These are phyloP conservation scores for Nakaseomyces delphensis DNA, from an alignment of 1,139 yeast genomes.

Conservation along the genomic window DNA sequence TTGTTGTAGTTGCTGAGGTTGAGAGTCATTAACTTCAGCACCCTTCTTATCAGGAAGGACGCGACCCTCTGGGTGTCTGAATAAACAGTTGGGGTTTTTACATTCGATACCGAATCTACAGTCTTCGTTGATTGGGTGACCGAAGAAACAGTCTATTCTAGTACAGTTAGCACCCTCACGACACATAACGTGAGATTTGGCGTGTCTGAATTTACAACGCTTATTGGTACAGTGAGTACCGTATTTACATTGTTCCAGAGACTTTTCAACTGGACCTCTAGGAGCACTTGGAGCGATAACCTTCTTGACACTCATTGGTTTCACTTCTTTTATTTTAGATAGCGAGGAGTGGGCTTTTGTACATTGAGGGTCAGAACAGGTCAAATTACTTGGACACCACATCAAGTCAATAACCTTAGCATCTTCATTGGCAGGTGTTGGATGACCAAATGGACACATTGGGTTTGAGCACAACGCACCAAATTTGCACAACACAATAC, in stretches of 20 bases:
- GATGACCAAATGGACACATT: slow-evolving; percentile 81
- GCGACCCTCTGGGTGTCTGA: slow-evolving; percentile 73
- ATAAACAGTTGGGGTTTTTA: slow-evolving; percentile 59
- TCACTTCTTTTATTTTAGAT: slow-evolving; percentile 33
- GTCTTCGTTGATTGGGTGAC: slow-evolving; percentile 69
- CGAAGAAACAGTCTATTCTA: slow-evolving; percentile 70
- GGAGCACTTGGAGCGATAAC: slow-evolving; percentile 11
- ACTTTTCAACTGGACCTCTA: slow-evolving; percentile 37
- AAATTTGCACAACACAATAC: slow-evolving; percentile 62
- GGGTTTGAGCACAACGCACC: slow-evolving; percentile 69
- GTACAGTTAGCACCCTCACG: slow-evolving; percentile 73
- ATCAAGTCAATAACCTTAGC: slow-evolving; percentile 59
- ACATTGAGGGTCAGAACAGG: slow-evolving; percentile 55
- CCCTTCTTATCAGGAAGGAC: slow-evolving; percentile 22
- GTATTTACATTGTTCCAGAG: slow-evolving; percentile 74
- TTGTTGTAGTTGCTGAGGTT: not conserved
- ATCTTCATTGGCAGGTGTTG: slow-evolving; percentile 72
- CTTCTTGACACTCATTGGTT: slow-evolving; percentile 20
- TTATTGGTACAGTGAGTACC: slow-evolving; percentile 67
- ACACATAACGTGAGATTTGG: slow-evolving; percentile 61
- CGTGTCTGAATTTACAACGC: slow-evolving; percentile 78
- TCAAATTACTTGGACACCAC: slow-evolving; percentile 70
- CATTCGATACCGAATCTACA: slow-evolving; percentile 77
- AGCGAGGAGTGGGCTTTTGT: slow-evolving; percentile 74
- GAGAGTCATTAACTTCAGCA: slow-evolving; percentile 1